A percentile compares a stretch with the other conserved stretches of the same genome.
These are phyloP conservation scores for Tuber umbilicatum DNA, from an alignment of 495 filamentous ascomycete genomes.

Conservation along the genomic window DNA sequence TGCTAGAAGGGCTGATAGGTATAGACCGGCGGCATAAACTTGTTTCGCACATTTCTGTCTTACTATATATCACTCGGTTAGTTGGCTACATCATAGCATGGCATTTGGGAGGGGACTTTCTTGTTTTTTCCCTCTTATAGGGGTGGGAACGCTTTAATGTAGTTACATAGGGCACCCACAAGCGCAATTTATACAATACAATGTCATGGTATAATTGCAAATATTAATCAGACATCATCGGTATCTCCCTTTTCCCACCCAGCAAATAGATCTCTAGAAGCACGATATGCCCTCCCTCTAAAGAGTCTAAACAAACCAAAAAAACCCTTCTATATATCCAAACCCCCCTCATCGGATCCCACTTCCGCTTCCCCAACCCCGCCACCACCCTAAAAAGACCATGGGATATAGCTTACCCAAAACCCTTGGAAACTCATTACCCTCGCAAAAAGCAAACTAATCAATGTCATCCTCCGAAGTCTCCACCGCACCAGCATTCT, in stretches of 20 bases:
- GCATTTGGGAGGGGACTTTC: background rate
- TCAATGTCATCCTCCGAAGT: constrained; percentile 53
- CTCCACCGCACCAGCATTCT: constrained; percentile 42
- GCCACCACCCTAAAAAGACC: background rate
- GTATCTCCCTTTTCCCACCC: background rate
- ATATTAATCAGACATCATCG: background rate
- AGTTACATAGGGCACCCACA: background rate
- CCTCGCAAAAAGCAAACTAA: constrained; percentile 37
- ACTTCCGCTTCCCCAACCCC: background rate
- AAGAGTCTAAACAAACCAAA: background rate
- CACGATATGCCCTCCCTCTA: background rate
- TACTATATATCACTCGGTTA: background rate
- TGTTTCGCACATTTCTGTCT: background rate
- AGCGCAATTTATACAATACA: constrained; percentile 1
- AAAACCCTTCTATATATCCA: background rate
- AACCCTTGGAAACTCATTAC: constrained; percentile 8
- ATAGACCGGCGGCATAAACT: background rate
- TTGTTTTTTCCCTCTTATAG: background rate
- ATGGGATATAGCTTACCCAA: background rate
- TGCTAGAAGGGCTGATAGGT: constrained; percentile 1
- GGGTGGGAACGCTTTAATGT: background rate
- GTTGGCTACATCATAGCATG: background rate
- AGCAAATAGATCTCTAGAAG: background rate
- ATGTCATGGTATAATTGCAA: background rate
- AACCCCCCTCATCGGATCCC: background rate